phyloP scores from a whole-genome alignment of 306 rosid genomes.

The Vicia faba region DNA sequence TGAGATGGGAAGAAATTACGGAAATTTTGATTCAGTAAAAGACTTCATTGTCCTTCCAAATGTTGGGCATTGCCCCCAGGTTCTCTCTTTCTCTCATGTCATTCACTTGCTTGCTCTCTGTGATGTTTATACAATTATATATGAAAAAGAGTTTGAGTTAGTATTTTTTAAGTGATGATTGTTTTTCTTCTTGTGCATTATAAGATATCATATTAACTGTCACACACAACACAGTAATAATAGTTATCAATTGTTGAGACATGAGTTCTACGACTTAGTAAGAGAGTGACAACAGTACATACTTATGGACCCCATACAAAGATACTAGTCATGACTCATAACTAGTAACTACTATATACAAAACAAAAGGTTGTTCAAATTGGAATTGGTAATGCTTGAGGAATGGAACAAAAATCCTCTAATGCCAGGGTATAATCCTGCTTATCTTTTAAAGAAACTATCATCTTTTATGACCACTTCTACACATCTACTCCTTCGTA shows the following conservation, averaged over 20 bases:
- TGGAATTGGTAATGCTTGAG: not conserved
- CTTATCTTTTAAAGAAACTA: not conserved
- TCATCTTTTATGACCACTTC: not conserved
- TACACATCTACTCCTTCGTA: not conserved
- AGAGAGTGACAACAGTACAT: slow-evolving; percentile 5
- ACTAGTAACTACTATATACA: not conserved
- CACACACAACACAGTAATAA: not conserved
- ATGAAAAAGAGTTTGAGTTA: slow-evolving; percentile 5
- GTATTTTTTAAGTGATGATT: slow-evolving; percentile 7
- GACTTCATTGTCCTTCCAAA: slow-evolving; percentile 81
- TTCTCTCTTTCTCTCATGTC: slow-evolving; percentile 35
- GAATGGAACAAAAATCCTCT: not conserved
- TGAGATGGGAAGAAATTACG: slow-evolving; percentile 69
- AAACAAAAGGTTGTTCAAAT: not conserved
- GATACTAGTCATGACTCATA: not conserved
- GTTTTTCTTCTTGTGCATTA: not conserved
- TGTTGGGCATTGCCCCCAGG: slow-evolving; percentile 99
- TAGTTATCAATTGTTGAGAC: not conserved
- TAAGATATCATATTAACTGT: not conserved
- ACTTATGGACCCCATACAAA: not conserved
- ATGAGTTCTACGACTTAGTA: not conserved
- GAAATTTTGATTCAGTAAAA: slow-evolving; percentile 74
- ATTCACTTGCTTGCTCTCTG: not conserved
- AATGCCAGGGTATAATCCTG: not conserved
- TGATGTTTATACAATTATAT: not conserved